Base-by-base conservation (phyloP, 139 green algal genomes). In the Dunaliella primolecta region DNA sequence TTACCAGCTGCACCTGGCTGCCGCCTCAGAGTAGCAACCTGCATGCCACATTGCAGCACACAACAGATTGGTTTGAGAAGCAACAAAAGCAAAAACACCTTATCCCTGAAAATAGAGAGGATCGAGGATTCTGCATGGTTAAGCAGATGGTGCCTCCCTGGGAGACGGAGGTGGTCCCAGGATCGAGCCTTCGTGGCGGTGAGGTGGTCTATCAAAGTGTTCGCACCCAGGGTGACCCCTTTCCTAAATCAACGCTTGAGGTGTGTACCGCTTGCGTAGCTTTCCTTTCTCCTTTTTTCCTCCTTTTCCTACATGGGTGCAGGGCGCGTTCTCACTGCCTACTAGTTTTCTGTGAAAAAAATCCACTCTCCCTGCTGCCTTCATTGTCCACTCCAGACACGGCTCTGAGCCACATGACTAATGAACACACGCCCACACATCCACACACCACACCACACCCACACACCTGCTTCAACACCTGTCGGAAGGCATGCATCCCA, bases 401-500 rank as follows among this genome's bases (percentile, higher is more conserved):
- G n/a, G 46, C 46, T 25, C 46, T 25, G 7, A 64, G 7, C 7
- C 46, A 64, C 46, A 64, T 15, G 15, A 64, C 46, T 25, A 7
- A 64, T 15, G 15, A 7, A 64, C 46, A 64, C 46, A 64, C 46
- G 15, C 46, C 7, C 46, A 64, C 46, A 64, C 46, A 64, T 15
- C 7, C 46, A 64, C 46, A 64, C 46, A 64, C 15, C 46, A 64
- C 7, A 15, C 7, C 46, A 64, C 7, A 15, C 7, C 7, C 46
- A 64, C 83, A 82, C 46, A 83, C 91, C 80, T 92, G 88, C 80
- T 93, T 91, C 27, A 98, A 85, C 76, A 94, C 46, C 86, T 94
- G 90, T 75, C 92, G 89, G 84, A 98, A 97, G 80, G 97, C 36
- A 1, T 87, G 83, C 88, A 92, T 87, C 31, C 92, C 80, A 1